Evolutionary conservation across 345 rosid species (phyloP).

Genomic region (Moricandia arvensis): DNA sequence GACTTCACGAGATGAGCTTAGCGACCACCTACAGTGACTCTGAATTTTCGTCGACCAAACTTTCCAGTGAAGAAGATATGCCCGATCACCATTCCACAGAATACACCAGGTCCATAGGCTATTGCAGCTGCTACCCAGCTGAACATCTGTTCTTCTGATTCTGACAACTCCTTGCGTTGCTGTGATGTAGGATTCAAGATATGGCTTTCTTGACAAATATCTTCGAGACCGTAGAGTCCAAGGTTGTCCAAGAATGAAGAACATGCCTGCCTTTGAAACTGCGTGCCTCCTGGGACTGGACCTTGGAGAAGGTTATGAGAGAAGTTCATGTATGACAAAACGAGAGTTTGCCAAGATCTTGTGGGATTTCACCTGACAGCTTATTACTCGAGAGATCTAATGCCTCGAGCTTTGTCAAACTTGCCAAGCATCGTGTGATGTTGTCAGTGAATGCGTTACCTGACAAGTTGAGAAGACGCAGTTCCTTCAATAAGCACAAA

Average conservation of each 20-base stretch:
- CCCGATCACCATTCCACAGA: background rate
- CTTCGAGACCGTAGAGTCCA: background rate
- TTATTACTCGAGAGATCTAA: background rate
- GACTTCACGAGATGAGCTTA: background rate
- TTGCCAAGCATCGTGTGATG: background rate
- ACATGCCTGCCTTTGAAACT: constrained; percentile 13
- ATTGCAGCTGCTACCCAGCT: constrained; percentile 11
- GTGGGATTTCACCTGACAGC: constrained; percentile 12
- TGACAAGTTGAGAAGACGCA: constrained; percentile 16
- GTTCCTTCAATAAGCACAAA: background rate
- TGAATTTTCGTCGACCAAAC: background rate
- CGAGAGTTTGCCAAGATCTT: background rate
- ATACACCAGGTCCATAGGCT: background rate
- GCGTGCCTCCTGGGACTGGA: constrained; percentile 15
- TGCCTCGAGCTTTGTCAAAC: background rate
- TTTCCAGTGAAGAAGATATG: background rate
- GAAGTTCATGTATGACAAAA: constrained; percentile 17
- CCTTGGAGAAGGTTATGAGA: constrained; percentile 21
- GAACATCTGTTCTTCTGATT: background rate
- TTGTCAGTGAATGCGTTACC: background rate
- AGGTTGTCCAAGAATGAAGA: background rate
- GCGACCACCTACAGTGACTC: background rate
- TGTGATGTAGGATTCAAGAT: background rate
- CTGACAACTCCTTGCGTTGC: background rate
- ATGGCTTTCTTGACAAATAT: background rate